Conservation (phyloP, 495 filamentous ascomycete genomes). For the Hypomontagnella submonticulosa region DNA sequence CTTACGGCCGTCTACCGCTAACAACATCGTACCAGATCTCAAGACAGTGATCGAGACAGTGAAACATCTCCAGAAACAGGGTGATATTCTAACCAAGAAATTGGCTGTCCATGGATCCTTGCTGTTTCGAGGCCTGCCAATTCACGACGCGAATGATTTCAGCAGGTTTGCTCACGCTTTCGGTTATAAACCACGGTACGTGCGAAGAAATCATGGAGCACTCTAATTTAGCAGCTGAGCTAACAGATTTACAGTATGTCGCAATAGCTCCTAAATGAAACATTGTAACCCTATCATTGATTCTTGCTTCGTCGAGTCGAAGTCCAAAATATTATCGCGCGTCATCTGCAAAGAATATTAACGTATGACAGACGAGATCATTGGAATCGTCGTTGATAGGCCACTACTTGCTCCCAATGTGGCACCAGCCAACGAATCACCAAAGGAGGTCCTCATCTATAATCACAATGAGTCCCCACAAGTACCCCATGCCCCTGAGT, state of each 20-base stretch:
- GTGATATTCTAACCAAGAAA: constrained; percentile 46
- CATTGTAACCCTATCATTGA: background rate
- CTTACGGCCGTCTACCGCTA: constrained; percentile 46
- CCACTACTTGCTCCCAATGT: constrained; percentile 64
- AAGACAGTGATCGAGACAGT: constrained; percentile 49
- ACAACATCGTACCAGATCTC: constrained; percentile 39
- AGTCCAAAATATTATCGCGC: background rate
- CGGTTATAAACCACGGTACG: constrained; percentile 58
- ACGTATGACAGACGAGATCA: constrained; percentile 58
- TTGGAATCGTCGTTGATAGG: constrained; percentile 64
- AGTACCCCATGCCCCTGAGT: constrained; percentile 64
- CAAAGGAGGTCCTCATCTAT: constrained; percentile 62
- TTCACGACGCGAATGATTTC: constrained; percentile 55
- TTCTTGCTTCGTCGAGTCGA: background rate
- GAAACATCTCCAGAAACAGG: constrained; percentile 38
- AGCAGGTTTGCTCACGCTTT: constrained; percentile 65
- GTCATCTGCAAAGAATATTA: background rate
- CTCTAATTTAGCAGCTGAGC: background rate
- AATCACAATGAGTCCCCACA: constrained; percentile 66
- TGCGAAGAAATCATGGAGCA: background rate
- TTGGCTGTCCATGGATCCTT: constrained; percentile 53
- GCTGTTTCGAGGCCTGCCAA: constrained; percentile 52
- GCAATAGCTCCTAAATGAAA: background rate
- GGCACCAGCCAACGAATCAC: constrained; percentile 64
- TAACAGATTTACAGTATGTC: constrained; percentile 27